Evolutionary conservation across 768 basidiomycete genomes (phyloP).

Genomic region (Rickenella mellea): DNA sequence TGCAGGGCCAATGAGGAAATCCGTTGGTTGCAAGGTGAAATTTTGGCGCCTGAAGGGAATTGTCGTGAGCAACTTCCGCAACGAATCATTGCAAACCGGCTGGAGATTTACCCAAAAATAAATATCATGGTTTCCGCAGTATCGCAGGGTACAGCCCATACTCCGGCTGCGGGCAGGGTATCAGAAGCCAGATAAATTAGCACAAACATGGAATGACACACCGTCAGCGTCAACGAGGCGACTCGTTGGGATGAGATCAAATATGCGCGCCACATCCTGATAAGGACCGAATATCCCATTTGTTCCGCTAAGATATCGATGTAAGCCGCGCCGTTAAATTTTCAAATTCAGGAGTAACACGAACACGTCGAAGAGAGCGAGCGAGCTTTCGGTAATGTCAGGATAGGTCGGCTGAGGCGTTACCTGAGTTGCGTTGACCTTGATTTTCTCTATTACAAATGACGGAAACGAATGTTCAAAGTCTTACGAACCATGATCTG

Average conservation of each 20-base stretch:
- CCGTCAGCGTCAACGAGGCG: conserved; percentile 54
- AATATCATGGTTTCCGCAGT: conserved; percentile 50
- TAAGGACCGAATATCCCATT: conserved; percentile 69
- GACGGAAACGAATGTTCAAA: not conserved
- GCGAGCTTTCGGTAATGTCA: conserved; percentile 40
- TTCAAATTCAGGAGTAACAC: conserved; percentile 15
- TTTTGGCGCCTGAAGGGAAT: conserved; percentile 27
- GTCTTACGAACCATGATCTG: conserved; percentile 37
- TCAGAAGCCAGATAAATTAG: not conserved
- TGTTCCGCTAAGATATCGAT: conserved; percentile 40
- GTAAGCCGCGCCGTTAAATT: conserved; percentile 1
- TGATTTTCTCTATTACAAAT: not conserved
- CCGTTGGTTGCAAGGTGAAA: conserved; percentile 62
- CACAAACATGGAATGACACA: conserved; percentile 17
- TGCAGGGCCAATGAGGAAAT: conserved; percentile 68
- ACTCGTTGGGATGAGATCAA: conserved; percentile 45
- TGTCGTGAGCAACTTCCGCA: not conserved
- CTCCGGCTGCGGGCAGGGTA: conserved; percentile 35
- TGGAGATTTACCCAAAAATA: conserved; percentile 49
- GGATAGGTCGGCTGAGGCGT: conserved; percentile 59
- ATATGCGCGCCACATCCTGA: conserved; percentile 64
- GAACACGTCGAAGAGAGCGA: conserved; percentile 70
- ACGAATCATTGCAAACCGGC: not conserved
- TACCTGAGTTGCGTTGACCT: conserved; percentile 50
- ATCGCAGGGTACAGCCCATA: conserved; percentile 71